phyloP scores from a whole-genome alignment of 2,329 filamentous ascomycete genomes.

The Teratosphaeria zuluensis region DNA sequence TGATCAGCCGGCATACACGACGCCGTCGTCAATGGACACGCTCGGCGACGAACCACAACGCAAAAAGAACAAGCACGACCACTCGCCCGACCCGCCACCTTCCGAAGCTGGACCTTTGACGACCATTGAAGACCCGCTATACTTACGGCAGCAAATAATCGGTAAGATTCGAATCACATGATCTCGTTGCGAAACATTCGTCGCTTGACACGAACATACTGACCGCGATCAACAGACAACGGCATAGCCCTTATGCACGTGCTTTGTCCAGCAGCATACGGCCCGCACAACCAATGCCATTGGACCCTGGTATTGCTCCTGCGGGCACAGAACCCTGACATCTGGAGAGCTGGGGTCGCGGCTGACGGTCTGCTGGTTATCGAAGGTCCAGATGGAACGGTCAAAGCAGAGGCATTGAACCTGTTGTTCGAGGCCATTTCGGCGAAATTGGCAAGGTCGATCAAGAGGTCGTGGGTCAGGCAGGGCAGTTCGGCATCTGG shows the following conservation, averaged over 20 bases:
- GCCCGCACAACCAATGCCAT: background rate
- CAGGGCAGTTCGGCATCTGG: background rate
- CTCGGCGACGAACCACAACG: background rate
- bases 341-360: background rate
- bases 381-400: background rate
- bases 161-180: background rate
- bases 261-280: background rate
- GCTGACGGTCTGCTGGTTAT: background rate
- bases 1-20: background rate
- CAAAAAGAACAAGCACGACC: background rate
- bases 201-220: background rate
- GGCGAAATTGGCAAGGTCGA: background rate
- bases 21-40: background rate
- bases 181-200: background rate
- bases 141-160: conserved; percentile 1
- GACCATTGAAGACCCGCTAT: conserved; percentile 2
- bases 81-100: background rate
- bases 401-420: background rate
- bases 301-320: background rate
- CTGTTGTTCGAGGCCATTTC: background rate
- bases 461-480: background rate
- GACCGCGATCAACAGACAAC: conserved; percentile 1
- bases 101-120: background rate
- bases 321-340: background rate
- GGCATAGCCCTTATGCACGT: background rate